Evolutionary conservation across 495 filamentous ascomycete species (phyloP), one percentile per base, ranked within the genome.

Genomic region (Apodospora peruviana): DNA sequence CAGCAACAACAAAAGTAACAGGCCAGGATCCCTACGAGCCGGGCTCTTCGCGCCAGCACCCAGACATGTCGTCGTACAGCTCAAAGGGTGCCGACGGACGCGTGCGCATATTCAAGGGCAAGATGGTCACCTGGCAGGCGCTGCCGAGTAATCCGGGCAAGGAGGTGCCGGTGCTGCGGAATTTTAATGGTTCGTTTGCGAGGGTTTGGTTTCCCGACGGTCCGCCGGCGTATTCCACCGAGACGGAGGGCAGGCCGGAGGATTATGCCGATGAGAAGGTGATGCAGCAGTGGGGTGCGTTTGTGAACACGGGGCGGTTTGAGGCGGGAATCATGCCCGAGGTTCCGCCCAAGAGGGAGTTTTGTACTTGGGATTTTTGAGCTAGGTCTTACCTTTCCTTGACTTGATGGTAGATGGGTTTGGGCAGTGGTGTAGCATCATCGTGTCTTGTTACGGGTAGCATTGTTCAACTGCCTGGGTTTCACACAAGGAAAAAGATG

Each of bases 171-270:
- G 61, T 69, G 2, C 43, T 69, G n/a, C 56, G 58, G 5, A 65
- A 64, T 36, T 57, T 62, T 21, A 64, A 75, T 41, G 72, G 72
- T 3, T 56, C 68, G 4, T 74, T 65, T 48, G 70, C 78, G 22
- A 76, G 73, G 27, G 78, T 91, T 19, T 83, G 84, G 69, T 87
- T 85, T 55, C 83, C 85, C 1, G 69, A 84, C 23, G 87, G 87
- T 1, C 72, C 83, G n/a, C 86, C 85, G 1, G 58, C 69, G 1
- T 76, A 79, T 36, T 74, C 72, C 40, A 66, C 65, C 40, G 70
- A 75, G 40, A 75, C 74, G n/a, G 77, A 80, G 42, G 67, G 74
- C 4, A 63, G 70, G 23, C 56, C 61, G 8, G 57, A 52, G 3
- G 54, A 50, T 45, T 76, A 80, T 36, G 62, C 68, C 5, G 76